Conservation (phyloP, 1,139 yeast genomes). For the Yarrowia galli region DNA sequence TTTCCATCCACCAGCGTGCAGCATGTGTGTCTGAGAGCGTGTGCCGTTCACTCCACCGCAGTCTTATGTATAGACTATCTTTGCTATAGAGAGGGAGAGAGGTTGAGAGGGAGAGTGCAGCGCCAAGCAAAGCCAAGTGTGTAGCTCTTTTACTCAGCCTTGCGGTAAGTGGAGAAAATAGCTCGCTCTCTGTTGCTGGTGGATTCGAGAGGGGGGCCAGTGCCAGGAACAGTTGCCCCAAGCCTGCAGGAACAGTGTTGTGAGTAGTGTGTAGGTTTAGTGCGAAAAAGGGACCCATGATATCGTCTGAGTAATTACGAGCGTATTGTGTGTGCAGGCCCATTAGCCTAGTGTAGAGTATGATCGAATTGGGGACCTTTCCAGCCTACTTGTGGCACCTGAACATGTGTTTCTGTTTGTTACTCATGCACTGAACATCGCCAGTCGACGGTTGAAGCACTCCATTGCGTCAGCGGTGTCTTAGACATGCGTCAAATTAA, state of each 20-base stretch:
- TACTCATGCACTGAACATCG: too few relatives aligned
- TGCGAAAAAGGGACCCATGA: conserved; percentile 1
- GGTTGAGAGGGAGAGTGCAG: neutral
- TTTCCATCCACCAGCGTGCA: neutral
- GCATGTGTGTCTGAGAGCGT: neutral
- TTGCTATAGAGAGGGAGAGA: neutral
- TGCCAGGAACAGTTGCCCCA: neutral
- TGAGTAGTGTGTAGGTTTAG: conserved; percentile 6
- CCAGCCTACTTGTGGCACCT: too few relatives aligned
- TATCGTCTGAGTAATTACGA: neutral
- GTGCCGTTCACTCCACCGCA: conserved; percentile 8
- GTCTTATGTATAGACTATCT: neutral
- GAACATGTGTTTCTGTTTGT: too few relatives aligned
- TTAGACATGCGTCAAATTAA: conserved; percentile 12
- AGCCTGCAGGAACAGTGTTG: conserved; percentile 7
- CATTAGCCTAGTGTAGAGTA: too few relatives aligned
- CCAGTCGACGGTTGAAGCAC: neutral
- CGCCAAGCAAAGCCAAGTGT: conserved; percentile 4
- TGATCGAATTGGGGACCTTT: too few relatives aligned
- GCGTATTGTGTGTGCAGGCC: too few relatives aligned
- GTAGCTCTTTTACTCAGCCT: neutral
- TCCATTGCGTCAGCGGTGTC: neutral
- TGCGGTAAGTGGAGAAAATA: neutral
- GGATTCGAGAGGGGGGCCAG: too few relatives aligned
- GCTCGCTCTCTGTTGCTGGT: too few relatives aligned